Percentiles rank a stretch among this genome's conserved stretches.
phyloP scores from a whole-genome alignment of 371 early-diverging fungal species.

The Syncephalastrum racemosum region DNA sequence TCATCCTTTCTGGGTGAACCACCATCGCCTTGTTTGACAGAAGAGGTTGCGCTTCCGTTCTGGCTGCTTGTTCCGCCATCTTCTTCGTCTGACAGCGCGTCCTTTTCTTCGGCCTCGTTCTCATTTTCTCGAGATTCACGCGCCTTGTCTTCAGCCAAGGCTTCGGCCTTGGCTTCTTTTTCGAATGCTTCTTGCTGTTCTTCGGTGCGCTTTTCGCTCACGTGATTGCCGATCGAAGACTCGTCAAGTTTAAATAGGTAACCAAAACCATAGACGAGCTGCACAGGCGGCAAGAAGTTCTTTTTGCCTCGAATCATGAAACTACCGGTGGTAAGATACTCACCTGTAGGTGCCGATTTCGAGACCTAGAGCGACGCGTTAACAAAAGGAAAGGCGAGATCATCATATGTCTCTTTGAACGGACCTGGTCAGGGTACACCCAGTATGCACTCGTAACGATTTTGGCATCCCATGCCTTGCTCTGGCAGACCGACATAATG shows the following conservation, averaged over 20 bases:
- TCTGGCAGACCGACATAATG: conserved; percentile 94
- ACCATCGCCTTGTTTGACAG: not conserved
- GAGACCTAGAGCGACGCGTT: conserved; percentile 56
- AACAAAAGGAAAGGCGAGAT: no score
- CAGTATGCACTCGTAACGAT: conserved; percentile 97
- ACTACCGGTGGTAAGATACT: conserved; percentile 92
- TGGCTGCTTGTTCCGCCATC: no score
- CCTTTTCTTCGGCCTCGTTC: not conserved
- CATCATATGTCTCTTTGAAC: not conserved
- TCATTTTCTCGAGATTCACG: not conserved
- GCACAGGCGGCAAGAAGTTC: conserved; percentile 92
- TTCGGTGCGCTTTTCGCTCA: conserved; percentile 44
- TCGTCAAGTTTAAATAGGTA: conserved; percentile 90
- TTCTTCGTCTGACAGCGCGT: no score
- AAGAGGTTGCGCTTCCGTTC: not conserved
- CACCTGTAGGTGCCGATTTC: conserved; percentile 97
- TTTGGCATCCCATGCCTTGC: conserved; percentile 98
- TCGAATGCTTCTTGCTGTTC: conserved; percentile 18
- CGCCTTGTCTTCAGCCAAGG: not conserved
- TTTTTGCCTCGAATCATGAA: conserved; percentile 99
- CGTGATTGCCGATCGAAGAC: conserved; percentile 69
- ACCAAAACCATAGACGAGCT: conserved; percentile 97
- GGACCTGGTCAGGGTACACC: conserved; percentile 86
- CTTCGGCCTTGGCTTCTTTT: conserved; percentile 13
- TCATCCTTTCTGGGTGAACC: conserved; percentile 1